phyloP scores from a whole-genome alignment of 345 rosid genomes.

The Gynandropsis gynandra region DNA sequence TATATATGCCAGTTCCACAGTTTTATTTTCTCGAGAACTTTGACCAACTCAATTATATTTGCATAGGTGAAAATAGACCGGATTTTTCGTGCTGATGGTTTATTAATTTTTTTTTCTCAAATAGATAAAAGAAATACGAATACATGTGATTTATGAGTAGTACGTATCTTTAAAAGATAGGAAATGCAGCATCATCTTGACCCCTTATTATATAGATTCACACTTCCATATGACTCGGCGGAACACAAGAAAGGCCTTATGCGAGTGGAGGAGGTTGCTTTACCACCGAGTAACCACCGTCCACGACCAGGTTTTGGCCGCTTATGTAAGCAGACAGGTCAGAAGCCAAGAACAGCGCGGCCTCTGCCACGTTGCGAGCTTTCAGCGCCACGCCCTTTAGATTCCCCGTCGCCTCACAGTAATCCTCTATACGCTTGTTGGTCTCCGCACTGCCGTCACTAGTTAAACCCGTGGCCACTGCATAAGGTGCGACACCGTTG shows the following conservation, averaged over 20 bases:
- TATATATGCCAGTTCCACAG: too few species aligned
- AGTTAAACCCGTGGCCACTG: conserved; percentile 52
- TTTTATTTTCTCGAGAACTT: too few species aligned
- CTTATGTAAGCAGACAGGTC: conserved; percentile 69
- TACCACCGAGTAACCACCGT: conserved; percentile 67
- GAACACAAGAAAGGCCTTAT: background rate
- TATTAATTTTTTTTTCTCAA: too few species aligned
- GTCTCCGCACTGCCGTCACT: conserved; percentile 39
- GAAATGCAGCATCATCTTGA: too few species aligned
- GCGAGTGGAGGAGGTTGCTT: conserved; percentile 4
- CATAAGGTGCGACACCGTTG: conserved; percentile 67
- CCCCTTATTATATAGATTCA: too few species aligned
- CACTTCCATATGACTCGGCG: too few species aligned
- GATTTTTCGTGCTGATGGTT: too few species aligned
- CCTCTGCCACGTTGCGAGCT: conserved; percentile 65
- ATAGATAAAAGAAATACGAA: too few species aligned
- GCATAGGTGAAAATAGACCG: too few species aligned
- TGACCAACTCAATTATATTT: too few species aligned
- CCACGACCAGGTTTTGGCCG: conserved; percentile 75
- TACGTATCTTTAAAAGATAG: too few species aligned
- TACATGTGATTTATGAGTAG: too few species aligned
- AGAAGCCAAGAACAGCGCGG: conserved; percentile 76
- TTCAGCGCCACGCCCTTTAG: conserved; percentile 62
- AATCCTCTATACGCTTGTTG: conserved; percentile 40
- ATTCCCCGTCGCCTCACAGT: conserved; percentile 27